Evolutionary conservation across 345 rosid genomes (phyloP).

Genomic region (Lenwebbia sp.): DNA sequence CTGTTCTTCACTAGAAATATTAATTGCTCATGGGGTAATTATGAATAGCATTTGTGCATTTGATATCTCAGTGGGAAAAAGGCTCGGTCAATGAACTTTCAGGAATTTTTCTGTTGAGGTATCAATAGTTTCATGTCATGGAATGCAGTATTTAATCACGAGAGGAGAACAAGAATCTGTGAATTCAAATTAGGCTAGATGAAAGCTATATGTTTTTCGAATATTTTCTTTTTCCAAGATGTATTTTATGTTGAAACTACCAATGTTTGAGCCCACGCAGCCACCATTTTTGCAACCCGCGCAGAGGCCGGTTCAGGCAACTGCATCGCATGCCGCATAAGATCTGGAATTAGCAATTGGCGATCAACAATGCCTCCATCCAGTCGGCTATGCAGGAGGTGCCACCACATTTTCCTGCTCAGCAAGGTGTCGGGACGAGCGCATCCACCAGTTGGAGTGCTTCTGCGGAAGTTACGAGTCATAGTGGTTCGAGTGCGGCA

Average conservation of each 20-base stretch:
- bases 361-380: slow-evolving; percentile 53
- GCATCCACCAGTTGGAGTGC: slow-evolving; percentile 29
- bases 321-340: slow-evolving; percentile 54
- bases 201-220: not conserved
- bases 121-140: not conserved
- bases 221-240: not conserved
- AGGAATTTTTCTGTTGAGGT: not conserved
- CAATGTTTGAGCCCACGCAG: slow-evolving; percentile 39
- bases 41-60: not conserved
- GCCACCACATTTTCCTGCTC: slow-evolving; percentile 19
- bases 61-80: not conserved
- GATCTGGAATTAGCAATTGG: slow-evolving; percentile 62
- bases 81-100: not conserved
- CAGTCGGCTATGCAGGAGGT: slow-evolving; percentile 37
- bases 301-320: slow-evolving; percentile 30
- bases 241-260: not conserved
- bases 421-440: slow-evolving; percentile 22
- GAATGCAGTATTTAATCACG: not conserved
- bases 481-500: not conserved
- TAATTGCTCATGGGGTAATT: not conserved
- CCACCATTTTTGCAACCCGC: slow-evolving; percentile 52
- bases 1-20: not conserved
- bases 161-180: not conserved
- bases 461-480: not conserved
- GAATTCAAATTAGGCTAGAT: not conserved